A percentile compares a stretch with the other conserved stretches of the same genome.
Evolutionary conservation across 2,329 filamentous ascomycete genomes (phyloP).

Genomic region (Emergomyces africanus): DNA sequence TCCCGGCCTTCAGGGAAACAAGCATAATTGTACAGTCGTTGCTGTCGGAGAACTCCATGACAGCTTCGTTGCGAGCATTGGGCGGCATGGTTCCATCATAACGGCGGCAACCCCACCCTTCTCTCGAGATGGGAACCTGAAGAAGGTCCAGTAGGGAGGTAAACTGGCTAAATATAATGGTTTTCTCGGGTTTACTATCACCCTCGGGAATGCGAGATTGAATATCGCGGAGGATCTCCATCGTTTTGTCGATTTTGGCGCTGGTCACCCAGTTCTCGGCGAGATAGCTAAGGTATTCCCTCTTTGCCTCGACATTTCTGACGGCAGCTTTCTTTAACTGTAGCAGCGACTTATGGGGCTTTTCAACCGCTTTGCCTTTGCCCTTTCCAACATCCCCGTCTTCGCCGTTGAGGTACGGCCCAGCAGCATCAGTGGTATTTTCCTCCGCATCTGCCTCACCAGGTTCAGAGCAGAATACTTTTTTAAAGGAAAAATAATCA

Average conservation of each 20-base stretch:
- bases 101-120: slow-evolving; percentile 48
- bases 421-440: slow-evolving; percentile 20
- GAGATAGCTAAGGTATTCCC: slow-evolving; percentile 56
- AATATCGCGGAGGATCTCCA: slow-evolving; percentile 49
- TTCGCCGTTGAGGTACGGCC: slow-evolving; percentile 19
- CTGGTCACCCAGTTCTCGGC: slow-evolving; percentile 58
- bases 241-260: slow-evolving; percentile 58
- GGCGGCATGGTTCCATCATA: slow-evolving; percentile 68
- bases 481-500: slow-evolving; percentile 60
- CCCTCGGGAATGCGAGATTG: slow-evolving; percentile 18
- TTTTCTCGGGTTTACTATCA: slow-evolving; percentile 50
- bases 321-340: slow-evolving; percentile 55
- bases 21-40: slow-evolving; percentile 55
- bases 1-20: slow-evolving; percentile 67
- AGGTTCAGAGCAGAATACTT: slow-evolving; percentile 47
- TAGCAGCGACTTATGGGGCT: slow-evolving; percentile 43
- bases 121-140: slow-evolving; percentile 55
- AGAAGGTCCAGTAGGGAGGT: slow-evolving; percentile 66
- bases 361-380: slow-evolving; percentile 35
- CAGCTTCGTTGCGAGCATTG: slow-evolving; percentile 51
- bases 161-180: slow-evolving; percentile 72
- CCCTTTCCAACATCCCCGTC: slow-evolving; percentile 27
- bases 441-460: slow-evolving; percentile 33
- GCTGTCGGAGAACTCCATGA: slow-evolving; percentile 53
- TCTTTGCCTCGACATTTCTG: slow-evolving; percentile 52